phyloP scores from a whole-genome alignment of 129 eudicot species.

The Saposhnikovia divaricata region DNA sequence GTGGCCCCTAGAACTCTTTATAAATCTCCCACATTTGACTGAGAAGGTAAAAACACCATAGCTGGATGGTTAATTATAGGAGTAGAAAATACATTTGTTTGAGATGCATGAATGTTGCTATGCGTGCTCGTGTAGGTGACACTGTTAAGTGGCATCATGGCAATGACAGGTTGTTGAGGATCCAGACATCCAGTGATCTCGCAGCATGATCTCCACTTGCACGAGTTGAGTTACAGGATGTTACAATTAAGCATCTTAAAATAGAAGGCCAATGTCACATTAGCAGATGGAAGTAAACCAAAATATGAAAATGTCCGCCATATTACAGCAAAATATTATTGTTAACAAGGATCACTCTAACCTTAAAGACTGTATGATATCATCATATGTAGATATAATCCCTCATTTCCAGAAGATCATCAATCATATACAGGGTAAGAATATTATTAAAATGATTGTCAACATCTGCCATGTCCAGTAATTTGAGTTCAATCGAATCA shows the following conservation, averaged over 20 bases:
- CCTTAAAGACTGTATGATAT: neutral
- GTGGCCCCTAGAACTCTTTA: conserved; percentile 31
- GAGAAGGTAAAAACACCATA: conserved; percentile 48
- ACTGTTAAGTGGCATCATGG: conserved; percentile 42
- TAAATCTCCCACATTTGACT: conserved; percentile 43
- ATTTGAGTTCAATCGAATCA: too few species aligned
- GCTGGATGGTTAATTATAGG: conserved; percentile 29
- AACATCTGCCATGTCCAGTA: neutral
- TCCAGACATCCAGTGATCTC: conserved; percentile 4
- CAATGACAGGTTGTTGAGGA: conserved; percentile 23
- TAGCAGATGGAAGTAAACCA: neutral
- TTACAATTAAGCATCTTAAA: neutral
- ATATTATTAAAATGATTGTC: neutral
- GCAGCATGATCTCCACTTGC: conserved; percentile 9
- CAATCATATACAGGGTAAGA: neutral
- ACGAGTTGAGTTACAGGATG: conserved; percentile 5
- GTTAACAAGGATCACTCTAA: neutral
- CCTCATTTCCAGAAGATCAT: neutral
- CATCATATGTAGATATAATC: neutral
- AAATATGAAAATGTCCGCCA: neutral
- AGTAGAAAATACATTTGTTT: neutral
- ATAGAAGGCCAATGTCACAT: neutral
- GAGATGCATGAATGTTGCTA: neutral
- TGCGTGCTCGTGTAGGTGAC: conserved; percentile 28
- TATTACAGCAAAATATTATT: too few species aligned